Conservation (phyloP, 2,329 filamentous ascomycete genomes). For the Fusarium zealandicum region DNA sequence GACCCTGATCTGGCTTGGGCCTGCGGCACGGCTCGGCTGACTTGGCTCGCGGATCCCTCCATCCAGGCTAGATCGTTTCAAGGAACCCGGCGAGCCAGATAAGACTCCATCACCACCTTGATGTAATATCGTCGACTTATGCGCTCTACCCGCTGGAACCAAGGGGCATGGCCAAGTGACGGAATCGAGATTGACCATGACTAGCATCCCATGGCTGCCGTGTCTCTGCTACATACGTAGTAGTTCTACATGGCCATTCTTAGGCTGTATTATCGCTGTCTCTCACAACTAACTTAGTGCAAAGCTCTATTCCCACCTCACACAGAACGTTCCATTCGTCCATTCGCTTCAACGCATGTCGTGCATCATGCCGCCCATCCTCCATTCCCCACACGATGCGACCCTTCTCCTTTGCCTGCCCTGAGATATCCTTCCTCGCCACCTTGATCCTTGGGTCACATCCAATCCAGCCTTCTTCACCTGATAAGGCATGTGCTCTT, state of each 20-base stretch:
- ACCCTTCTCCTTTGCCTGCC: conserved; percentile 8
- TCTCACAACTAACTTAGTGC: background rate
- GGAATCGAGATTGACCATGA: background rate
- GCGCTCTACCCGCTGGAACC: conserved; percentile 18
- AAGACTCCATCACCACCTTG: background rate
- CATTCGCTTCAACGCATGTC: conserved; percentile 6
- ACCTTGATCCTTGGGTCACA: background rate
- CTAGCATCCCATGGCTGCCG: too few species aligned
- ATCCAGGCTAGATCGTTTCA: conserved; percentile 1
- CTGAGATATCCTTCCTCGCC: conserved; percentile 4
- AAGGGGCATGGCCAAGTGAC: background rate
- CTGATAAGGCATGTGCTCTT: background rate
- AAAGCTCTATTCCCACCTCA: background rate
- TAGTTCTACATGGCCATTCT: too few species aligned
- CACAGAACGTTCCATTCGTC: background rate
- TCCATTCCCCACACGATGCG: conserved; percentile 11
- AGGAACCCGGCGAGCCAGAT: background rate
- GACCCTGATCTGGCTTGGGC: conserved; percentile 4
- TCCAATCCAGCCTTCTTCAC: background rate
- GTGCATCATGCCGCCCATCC: conserved; percentile 1
- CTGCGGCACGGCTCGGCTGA: conserved; percentile 7
- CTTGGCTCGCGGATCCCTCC: background rate
- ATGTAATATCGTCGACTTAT: background rate
- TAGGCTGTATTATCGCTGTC: too few species aligned
- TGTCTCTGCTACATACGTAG: too few species aligned